Conservation (phyloP, 768 basidiomycete genomes). For the Porphyrellus cyaneotinctus region DNA sequence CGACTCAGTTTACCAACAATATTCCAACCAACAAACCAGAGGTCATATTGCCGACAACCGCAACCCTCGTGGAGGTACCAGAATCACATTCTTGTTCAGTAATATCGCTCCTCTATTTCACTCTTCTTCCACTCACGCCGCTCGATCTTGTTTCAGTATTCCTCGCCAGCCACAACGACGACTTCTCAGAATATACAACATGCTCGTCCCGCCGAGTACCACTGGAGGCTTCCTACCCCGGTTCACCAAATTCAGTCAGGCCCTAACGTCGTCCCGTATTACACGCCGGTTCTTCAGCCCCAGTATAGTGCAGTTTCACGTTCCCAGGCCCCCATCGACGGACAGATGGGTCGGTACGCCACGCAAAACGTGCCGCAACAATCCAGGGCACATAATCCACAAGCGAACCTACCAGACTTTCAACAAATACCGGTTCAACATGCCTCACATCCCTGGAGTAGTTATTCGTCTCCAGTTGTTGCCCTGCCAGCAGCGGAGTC, state of each 20-base stretch:
- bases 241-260: neutral
- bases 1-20: slow-evolving; percentile 14
- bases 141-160: slow-evolving; percentile 11
- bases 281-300: neutral
- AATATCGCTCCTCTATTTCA: neutral
- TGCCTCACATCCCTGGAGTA: slow-evolving; percentile 6
- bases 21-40: slow-evolving; percentile 8
- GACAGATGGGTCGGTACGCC: slow-evolving; percentile 12
- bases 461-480: slow-evolving; percentile 4
- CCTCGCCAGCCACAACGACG: neutral
- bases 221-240: neutral
- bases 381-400: neutral
- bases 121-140: slow-evolving; percentile 4
- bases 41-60: slow-evolving; percentile 31
- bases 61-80: slow-evolving; percentile 33
- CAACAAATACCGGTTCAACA: slow-evolving; percentile 10
- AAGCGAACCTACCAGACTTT: neutral
- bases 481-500: neutral
- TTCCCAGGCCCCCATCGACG: slow-evolving; percentile 1
- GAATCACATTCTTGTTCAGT: slow-evolving; percentile 19
- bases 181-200: slow-evolving; percentile 13
- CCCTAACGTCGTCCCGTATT: neutral
- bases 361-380: slow-evolving; percentile 10
- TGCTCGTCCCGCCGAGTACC: neutral
- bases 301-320: neutral